Conservation (phyloP, 345 rosid species). For the Viola odorata region DNA sequence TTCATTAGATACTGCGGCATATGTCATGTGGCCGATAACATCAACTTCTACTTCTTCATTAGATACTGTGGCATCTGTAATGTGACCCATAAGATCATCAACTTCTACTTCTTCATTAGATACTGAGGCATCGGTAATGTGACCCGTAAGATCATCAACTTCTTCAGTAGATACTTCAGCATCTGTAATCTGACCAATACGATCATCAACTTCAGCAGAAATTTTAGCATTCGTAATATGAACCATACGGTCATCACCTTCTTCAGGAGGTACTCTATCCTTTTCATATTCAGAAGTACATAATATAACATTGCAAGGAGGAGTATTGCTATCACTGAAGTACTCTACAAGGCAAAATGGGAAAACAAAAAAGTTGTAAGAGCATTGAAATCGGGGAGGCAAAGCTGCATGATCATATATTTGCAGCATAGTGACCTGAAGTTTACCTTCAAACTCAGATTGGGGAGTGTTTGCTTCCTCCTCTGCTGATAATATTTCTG, state of each 20-base stretch:
- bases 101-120: no score
- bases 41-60: no score
- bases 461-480: slow-evolving; percentile 32
- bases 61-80: no score
- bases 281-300: slow-evolving; percentile 14
- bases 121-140: no score
- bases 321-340: slow-evolving; percentile 25
- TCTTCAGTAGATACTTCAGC: no score
- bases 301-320: slow-evolving; percentile 17
- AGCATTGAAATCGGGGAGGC: no score
- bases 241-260: slow-evolving; percentile 9
- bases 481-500: slow-evolving; percentile 22
- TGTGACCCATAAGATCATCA: no score
- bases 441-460: slow-evolving; percentile 47
- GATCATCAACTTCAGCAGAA: no score
- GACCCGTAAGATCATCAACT: no score
- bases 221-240: background rate
- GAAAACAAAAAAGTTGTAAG: no score
- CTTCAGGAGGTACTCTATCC: slow-evolving; percentile 6
- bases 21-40: no score
- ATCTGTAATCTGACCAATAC: no score
- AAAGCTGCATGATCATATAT: background rate
- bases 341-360: slow-evolving; percentile 25
- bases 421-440: background rate
- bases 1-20: background rate